Evolutionary conservation across 805 yeast species (phyloP), one percentile per base, ranked within the genome.

Genomic region (Barnettozyma vustinii): DNA sequence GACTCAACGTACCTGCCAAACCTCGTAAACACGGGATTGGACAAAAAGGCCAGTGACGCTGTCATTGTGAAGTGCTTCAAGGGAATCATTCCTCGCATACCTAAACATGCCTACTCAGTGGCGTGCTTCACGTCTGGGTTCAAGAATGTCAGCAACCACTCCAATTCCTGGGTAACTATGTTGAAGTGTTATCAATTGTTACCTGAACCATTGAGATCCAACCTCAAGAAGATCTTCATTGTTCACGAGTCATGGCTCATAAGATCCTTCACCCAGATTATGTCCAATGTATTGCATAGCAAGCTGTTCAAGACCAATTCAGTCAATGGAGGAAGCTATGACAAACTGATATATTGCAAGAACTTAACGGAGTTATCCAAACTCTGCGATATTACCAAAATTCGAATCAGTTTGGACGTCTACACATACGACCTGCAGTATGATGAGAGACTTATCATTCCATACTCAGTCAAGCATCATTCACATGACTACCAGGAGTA

Each of bases 231-330:
- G 58, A 71, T 89, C 3, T 85, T 83, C 54, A 76, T 91, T 27
- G 96, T 92, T 2, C 97, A 92, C 66, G 97, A 91, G 56, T 84
- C 86, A 42, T 90, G 97, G 94, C 78, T 91, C 67, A 78, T 88
- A 25, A 80, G 89, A 57, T 83, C 96, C 0, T 76, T 88, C 35
- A 77, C 85, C 15, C 90, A 86, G 47, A 75, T 89, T 21, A 69
- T 87, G 51, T 73, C 81, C 48, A 85, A 83, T 58, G 81, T 86
- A 2, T 68, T 80, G 47, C 72, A 74, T 47, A 66, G 76, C 48
- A 80, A 79, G 53, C 70, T 74, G 25, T 57, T 73, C 45, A 61
- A 63, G 60, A 42, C 51, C 54, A 60, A 60, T 21, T 44, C 45
- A 26, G 44, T 30, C 21, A 50, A 44, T 47, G 49, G 50, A 30